Conservation (phyloP, 2,329 filamentous ascomycete genomes). For the Colletotrichum acutatum region DNA sequence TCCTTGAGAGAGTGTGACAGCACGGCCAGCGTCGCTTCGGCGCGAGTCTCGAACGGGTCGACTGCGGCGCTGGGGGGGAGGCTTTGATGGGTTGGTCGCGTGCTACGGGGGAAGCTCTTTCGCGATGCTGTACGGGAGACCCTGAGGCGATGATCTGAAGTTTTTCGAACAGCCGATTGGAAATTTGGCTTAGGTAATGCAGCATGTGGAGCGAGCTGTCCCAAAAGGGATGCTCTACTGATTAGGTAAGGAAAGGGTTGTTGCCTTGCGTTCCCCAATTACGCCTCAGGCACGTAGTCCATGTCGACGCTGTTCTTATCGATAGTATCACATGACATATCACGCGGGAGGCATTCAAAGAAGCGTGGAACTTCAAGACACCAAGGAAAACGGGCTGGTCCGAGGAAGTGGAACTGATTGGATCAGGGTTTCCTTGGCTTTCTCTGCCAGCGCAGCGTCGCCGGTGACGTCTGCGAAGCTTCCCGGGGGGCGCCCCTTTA, state of each 20-base stretch:
- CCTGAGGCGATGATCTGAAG: constrained; percentile 27
- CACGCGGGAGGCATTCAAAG: not conserved
- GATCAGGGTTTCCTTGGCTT: constrained; percentile 18
- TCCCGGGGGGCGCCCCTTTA: not conserved
- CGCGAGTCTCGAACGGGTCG: not conserved
- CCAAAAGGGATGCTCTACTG: not conserved
- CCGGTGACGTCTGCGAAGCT: constrained; percentile 25
- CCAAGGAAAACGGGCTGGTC: constrained; percentile 12
- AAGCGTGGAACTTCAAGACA: no score
- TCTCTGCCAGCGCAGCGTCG: not conserved
- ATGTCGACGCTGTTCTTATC: not conserved
- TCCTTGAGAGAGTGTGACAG: not conserved
- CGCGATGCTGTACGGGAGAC: not conserved
- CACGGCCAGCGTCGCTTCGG: constrained; percentile 32
- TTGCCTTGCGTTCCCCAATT: not conserved
- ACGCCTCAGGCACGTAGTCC: not conserved
- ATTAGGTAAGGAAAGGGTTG: constrained; percentile 1
- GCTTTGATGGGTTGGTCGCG: constrained; percentile 8
- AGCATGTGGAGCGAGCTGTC: constrained; percentile 14
- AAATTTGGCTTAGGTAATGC: constrained; percentile 29
- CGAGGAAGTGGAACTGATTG: constrained; percentile 4
- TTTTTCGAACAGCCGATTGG: constrained; percentile 24
- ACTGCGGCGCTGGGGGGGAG: not conserved
- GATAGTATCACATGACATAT: not conserved
- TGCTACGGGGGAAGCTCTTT: not conserved